Evolutionary conservation across 192 early-diverging fungal genomes (phyloP).

Genomic region (Gigaspora rosea): DNA sequence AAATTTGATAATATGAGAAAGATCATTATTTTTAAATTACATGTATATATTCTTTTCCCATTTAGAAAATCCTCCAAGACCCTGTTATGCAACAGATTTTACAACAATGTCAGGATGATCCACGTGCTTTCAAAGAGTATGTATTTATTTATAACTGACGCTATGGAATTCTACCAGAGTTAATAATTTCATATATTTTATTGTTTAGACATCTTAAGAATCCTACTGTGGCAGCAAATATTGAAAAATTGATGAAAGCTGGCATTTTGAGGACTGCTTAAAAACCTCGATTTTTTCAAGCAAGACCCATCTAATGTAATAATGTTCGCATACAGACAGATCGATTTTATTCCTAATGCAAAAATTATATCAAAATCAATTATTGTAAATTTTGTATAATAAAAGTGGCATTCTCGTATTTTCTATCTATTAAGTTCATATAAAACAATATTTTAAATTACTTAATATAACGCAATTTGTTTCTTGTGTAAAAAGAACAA

Average conservation of each 20-base stretch:
- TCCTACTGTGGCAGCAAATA: conserved; percentile 86
- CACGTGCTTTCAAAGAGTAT: conserved; percentile 82
- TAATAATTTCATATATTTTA: conserved; percentile 26
- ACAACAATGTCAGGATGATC: conserved; percentile 97
- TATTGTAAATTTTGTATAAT: no score
- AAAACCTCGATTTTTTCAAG: no score
- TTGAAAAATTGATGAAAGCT: conserved; percentile 89
- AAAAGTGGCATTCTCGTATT: no score
- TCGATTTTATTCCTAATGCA: no score
- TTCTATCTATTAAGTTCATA: no score
- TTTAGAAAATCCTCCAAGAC: conserved; percentile 76
- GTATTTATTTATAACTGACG: conserved; percentile 29
- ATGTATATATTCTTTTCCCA: not conserved
- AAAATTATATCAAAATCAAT: no score
- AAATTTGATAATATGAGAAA: not conserved
- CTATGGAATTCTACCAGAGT: conserved; percentile 15
- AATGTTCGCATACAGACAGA: no score
- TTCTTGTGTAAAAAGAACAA: no score
- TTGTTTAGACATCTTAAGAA: conserved; percentile 83
- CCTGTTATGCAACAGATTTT: conserved; percentile 97
- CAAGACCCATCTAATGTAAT: no score
- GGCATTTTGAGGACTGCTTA: conserved; percentile 69
- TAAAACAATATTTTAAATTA: no score
- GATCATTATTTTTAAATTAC: not conserved
- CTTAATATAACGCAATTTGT: no score